These are phyloP conservation scores for Scheffersomyces ergatensis DNA, from an alignment of 805 yeast genomes.

Conservation along the genomic window DNA sequence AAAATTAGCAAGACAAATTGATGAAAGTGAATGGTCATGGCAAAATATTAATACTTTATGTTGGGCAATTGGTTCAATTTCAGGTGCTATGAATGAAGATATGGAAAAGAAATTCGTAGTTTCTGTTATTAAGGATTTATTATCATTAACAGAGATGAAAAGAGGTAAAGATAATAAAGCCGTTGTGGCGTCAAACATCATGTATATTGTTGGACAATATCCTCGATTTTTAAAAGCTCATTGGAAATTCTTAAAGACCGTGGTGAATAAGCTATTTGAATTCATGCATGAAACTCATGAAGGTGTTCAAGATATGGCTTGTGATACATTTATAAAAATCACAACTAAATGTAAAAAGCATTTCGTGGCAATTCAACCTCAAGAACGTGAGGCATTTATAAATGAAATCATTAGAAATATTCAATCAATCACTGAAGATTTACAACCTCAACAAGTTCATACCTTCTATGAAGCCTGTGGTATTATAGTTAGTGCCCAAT, in stretches of 20 bases:
- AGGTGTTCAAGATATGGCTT: conserved; percentile 99
- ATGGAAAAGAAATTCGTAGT: conserved; percentile 94
- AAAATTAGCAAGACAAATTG: conserved; percentile 88
- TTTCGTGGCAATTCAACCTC: conserved; percentile 82
- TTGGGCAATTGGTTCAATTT: conserved; percentile 99
- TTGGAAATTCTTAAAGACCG: conserved; percentile 96
- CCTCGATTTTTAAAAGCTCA: conserved; percentile 97
- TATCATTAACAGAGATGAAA: conserved; percentile 91
- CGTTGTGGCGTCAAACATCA: conserved; percentile 98
- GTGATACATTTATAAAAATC: conserved; percentile 97
- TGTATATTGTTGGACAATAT: conserved; percentile 99
- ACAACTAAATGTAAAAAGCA: conserved; percentile 94
- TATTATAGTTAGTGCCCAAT: conserved; percentile 84
- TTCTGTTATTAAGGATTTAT: conserved; percentile 85
- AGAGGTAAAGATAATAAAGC: conserved; percentile 98
- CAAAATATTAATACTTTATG: conserved; percentile 94
- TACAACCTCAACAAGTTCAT: conserved; percentile 96
- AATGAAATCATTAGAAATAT: conserved; percentile 84
- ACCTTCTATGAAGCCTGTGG: conserved; percentile 98
- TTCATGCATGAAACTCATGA: conserved; percentile 99
- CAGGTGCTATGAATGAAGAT: conserved; percentile 98
- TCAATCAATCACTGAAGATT: conserved; percentile 82
- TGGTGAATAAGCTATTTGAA: conserved; percentile 90
- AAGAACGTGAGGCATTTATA: conserved; percentile 87
- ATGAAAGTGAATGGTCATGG: conserved; percentile 99